phyloP scores from a whole-genome alignment of 352 stramenopile species.

The Phytopythium cucurbitacearum region DNA sequence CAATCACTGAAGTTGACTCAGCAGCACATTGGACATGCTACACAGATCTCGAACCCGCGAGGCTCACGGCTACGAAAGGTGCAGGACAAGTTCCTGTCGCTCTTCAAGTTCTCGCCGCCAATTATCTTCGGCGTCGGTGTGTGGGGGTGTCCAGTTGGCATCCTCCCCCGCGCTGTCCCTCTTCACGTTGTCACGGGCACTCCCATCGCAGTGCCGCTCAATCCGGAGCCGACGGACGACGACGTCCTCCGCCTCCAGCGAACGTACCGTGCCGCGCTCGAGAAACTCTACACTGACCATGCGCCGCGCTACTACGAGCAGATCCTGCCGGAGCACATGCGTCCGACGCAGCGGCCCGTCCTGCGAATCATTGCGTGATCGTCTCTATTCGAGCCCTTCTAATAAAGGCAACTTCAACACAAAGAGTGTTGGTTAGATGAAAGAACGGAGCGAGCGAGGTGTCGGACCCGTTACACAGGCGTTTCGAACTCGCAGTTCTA shows the following conservation, averaged over 20 bases:
- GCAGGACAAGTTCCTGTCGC: constrained; percentile 30
- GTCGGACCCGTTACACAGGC: no score
- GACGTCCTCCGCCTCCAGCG: constrained; percentile 45
- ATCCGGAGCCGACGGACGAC: constrained; percentile 26
- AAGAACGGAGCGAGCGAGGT: no score
- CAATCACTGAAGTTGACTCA: background rate
- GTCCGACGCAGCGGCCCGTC: constrained; percentile 11
- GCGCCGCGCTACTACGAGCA: constrained; percentile 33
- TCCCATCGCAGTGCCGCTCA: constrained; percentile 36
- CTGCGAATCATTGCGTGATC: constrained; percentile 28
- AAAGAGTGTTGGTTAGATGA: no score
- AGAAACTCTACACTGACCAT: constrained; percentile 50
- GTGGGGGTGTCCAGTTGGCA: constrained; percentile 20
- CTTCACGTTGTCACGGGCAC: constrained; percentile 37
- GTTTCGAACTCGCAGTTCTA: no score
- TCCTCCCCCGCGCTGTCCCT: constrained; percentile 28
- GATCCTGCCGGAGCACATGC: constrained; percentile 24
- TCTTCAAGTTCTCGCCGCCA: constrained; percentile 41
- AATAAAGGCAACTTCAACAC: no score
- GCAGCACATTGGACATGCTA: background rate
- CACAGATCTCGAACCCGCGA: constrained; percentile 33
- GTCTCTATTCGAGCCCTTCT: no score
- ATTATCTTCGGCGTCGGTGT: constrained; percentile 24
- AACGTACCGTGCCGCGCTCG: constrained; percentile 34
- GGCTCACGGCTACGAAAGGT: constrained; percentile 28